A percentile compares a stretch with the other conserved stretches of the same genome.
phyloP scores from a whole-genome alignment of 192 early-diverging fungal genomes.

The Podila epicladia region DNA sequence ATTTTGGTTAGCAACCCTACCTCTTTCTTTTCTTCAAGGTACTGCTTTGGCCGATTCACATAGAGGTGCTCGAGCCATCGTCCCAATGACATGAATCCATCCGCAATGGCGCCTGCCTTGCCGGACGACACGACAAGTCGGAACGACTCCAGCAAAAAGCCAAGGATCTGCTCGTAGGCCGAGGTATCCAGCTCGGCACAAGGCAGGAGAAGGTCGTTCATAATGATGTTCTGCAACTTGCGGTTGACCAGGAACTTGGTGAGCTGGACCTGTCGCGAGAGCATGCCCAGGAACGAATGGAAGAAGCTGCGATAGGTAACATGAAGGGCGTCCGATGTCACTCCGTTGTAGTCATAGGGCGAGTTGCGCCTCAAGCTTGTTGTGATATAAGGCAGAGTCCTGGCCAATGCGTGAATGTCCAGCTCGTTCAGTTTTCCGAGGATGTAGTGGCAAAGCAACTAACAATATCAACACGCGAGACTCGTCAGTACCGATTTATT shows the following conservation, averaged over 20 bases:
- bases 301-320: conserved; percentile 61
- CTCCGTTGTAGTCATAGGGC: conserved; percentile 29
- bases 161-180: conserved; percentile 49
- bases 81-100: conserved; percentile 26
- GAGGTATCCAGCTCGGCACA: conserved; percentile 41
- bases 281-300: conserved; percentile 46
- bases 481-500: not conserved
- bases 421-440: conserved; percentile 44
- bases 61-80: conserved; percentile 42
- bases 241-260: conserved; percentile 43
- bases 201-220: conserved; percentile 57
- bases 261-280: conserved; percentile 47
- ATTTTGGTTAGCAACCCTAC: not conserved
- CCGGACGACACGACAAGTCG: conserved; percentile 41
- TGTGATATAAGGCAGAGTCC: conserved; percentile 50
- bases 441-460: conserved; percentile 58
- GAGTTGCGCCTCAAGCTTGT: conserved; percentile 38
- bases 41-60: conserved; percentile 16
- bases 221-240: conserved; percentile 49
- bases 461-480: not conserved
- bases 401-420: conserved; percentile 50
- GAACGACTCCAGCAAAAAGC: conserved; percentile 44
- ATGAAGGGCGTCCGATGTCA: conserved; percentile 31
- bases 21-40: conserved; percentile 19
- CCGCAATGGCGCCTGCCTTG: conserved; percentile 32